Percentiles rank a stretch among this genome's conserved stretches.
Conservation (phyloP, 2,329 filamentous ascomycete species). For the Phyllosticta capitalensis region DNA sequence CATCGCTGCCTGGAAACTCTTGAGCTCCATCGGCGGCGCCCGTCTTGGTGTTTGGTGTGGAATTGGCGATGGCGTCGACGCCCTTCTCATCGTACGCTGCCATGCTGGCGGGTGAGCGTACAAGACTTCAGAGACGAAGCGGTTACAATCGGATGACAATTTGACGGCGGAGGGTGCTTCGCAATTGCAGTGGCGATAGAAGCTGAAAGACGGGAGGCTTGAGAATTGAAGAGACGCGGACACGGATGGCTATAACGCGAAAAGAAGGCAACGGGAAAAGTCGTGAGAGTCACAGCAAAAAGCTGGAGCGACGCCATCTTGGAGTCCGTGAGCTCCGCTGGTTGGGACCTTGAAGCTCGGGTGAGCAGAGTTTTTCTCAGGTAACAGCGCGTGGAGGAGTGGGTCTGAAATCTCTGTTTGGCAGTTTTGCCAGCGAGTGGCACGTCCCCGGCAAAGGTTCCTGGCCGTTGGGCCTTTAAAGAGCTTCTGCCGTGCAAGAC, state of each 20-base stretch:
- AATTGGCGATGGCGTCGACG: conserved; percentile 4
- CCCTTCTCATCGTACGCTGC: conserved; percentile 7
- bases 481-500: background rate
- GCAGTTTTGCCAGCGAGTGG: background rate
- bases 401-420: conserved; percentile 6
- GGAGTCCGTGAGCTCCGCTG: conserved; percentile 6
- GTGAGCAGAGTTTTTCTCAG: conserved; percentile 9
- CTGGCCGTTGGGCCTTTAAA: background rate
- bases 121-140: background rate
- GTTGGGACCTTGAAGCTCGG: background rate
- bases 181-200: background rate
- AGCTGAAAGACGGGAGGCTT: background rate
- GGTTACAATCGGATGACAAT: background rate
- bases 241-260: conserved; percentile 8
- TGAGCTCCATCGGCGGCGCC: background rate
- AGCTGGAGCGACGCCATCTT: background rate
- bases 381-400: conserved; percentile 1
- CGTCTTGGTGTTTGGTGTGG: conserved; percentile 1
- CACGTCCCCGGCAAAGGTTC: conserved; percentile 2
- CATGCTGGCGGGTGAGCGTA: background rate
- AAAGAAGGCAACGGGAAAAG: conserved; percentile 7
- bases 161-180: background rate
- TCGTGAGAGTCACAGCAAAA: background rate
- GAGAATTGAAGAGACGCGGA: conserved; percentile 8
- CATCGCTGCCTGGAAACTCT: conserved; percentile 5